Conservation (phyloP, 345 rosid genomes). For the Mangifera indica region DNA sequence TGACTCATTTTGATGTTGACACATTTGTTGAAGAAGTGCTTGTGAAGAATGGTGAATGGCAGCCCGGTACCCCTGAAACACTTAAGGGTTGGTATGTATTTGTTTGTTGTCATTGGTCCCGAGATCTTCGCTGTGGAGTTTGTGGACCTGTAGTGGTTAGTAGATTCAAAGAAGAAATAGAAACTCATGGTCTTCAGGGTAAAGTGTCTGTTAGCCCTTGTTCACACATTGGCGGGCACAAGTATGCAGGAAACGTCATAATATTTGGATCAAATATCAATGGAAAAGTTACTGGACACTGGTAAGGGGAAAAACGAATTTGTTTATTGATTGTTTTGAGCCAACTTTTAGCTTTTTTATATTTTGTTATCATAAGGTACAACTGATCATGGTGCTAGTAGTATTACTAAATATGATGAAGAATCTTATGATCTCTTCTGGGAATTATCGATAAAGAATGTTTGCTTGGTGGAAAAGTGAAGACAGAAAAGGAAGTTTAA, state of each 20-base stretch:
- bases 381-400: not conserved
- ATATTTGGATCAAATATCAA: constrained; percentile 62
- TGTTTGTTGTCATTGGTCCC: constrained; percentile 91
- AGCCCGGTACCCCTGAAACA: constrained; percentile 84
- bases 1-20: constrained; percentile 98
- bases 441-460: too few relatives aligned
- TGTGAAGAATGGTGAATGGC: constrained; percentile 90
- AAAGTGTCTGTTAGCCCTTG: constrained; percentile 94
- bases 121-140: constrained; percentile 87
- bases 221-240: constrained; percentile 95
- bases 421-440: too few relatives aligned
- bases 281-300: constrained; percentile 72
- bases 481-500: too few relatives aligned
- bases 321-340: not conserved
- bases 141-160: constrained; percentile 85
- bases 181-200: constrained; percentile 64
- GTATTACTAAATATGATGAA: not conserved
- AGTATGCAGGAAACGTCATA: constrained; percentile 93
- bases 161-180: constrained; percentile 88
- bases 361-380: constrained; percentile 3
- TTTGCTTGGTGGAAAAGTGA: too few relatives aligned
- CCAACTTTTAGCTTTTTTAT: constrained; percentile 1
- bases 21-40: constrained; percentile 98
- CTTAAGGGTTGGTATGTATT: constrained; percentile 80
- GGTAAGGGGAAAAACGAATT: constrained; percentile 44